Evolutionary conservation across 768 basidiomycete species (phyloP).

Genomic region (Naganishia randhawae): DNA sequence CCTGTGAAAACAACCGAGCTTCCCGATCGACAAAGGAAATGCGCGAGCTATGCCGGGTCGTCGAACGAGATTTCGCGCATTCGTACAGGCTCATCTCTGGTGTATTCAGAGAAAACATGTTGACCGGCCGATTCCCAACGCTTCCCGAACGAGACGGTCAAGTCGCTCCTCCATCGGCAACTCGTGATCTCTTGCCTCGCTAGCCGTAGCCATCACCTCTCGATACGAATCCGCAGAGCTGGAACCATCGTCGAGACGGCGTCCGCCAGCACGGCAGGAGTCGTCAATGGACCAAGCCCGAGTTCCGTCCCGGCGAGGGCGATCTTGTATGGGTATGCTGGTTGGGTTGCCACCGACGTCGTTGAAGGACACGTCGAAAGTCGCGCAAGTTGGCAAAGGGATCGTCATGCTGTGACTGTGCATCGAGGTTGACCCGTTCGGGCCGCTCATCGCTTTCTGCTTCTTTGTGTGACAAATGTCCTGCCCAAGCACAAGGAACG

Average conservation of each 20-base stretch:
- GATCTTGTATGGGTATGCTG: conserved; percentile 84
- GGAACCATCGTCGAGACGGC: conserved; percentile 74
- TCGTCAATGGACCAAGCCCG: conserved; percentile 89
- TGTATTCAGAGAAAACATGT: conserved; percentile 23
- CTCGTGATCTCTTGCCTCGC: conserved; percentile 82
- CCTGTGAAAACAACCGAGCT: conserved; percentile 28
- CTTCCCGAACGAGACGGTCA: conserved; percentile 2
- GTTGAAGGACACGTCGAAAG: conserved; percentile 77
- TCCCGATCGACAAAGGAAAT: conserved; percentile 30
- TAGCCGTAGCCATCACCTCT: conserved; percentile 85
- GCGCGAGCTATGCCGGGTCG: conserved; percentile 23
- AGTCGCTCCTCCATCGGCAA: conserved; percentile 50
- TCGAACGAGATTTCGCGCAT: conserved; percentile 29
- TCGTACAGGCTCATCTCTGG: conserved; percentile 24
- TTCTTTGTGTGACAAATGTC: conserved; percentile 20
- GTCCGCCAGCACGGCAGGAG: conserved; percentile 59
- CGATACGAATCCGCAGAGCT: conserved; percentile 77
- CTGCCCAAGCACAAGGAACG: conserved; percentile 17
- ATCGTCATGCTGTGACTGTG: conserved; percentile 75
- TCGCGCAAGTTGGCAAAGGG: conserved; percentile 93
- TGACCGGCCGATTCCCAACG: conserved; percentile 20
- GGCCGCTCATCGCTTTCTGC: too few species aligned
- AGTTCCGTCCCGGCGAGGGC: conserved; percentile 96
- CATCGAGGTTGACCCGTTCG: too few species aligned
- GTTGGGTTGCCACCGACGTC: conserved; percentile 71